These are phyloP conservation scores for Arabidopsis lyrata DNA, from an alignment of 441 rosid species.

Conservation along the genomic window DNA sequence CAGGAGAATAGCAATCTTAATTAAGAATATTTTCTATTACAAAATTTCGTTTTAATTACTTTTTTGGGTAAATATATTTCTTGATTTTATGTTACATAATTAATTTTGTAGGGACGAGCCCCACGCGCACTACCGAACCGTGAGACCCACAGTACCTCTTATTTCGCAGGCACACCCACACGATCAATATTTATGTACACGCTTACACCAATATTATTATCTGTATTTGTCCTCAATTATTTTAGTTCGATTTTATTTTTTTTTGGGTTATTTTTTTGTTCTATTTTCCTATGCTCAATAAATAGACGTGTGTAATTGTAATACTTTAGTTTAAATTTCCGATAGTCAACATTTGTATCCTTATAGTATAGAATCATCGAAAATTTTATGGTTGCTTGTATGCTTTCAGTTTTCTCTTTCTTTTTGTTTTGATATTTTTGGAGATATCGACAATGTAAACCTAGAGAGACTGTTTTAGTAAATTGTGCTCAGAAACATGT, in stretches of 20 bases:
- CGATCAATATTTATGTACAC: constrained; percentile 46
- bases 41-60: too few relatives aligned
- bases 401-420: constrained; percentile 37
- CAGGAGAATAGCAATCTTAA: constrained; percentile 37
- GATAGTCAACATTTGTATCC: constrained; percentile 14
- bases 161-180: constrained; percentile 46
- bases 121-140: constrained; percentile 45
- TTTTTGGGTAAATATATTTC: neutral
- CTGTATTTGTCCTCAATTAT: constrained; percentile 50
- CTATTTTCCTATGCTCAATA: constrained; percentile 12
- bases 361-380: constrained; percentile 34
- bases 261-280: neutral
- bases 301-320: constrained; percentile 1
- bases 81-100: constrained; percentile 17
- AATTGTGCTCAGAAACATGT: constrained; percentile 41
- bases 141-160: constrained; percentile 48
- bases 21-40: too few relatives aligned
- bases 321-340: neutral
- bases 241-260: constrained; percentile 22
- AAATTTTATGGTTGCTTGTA: constrained; percentile 31
- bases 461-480: constrained; percentile 11
- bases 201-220: constrained; percentile 44
- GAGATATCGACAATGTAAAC: constrained; percentile 30
- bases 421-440: constrained; percentile 33
- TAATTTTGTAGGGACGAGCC: constrained; percentile 42